Base-by-base conservation (phyloP, 495 filamentous ascomycete species). In the Tuber brumale region DNA sequence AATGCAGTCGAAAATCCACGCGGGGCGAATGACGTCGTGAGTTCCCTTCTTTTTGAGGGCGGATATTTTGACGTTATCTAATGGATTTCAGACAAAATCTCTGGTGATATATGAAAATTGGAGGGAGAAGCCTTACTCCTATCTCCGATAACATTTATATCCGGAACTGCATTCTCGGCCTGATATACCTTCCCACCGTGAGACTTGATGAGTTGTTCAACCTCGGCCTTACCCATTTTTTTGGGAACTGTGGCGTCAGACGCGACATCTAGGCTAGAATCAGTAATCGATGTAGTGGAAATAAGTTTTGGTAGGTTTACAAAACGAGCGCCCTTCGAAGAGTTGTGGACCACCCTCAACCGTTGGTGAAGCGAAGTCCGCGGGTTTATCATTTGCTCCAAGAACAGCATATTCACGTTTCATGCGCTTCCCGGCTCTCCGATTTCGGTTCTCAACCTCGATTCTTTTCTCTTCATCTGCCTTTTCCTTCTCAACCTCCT, bases 131-230 rank as follows among this genome's bases (percentile, higher is more conserved):
- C 44, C 70, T 77, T 83, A 89, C 89, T 92, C 83, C 92, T 90
- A 72, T 98, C 96, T 4, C 91, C 94, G 69, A 99, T 85, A 76
- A 92, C 88, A 45, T 95, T 85, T 45, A 90, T 92, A 61, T 86
- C 84, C 6, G 87, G 83, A 23, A 85, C 87, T 18, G 90, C 88
- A 70, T 84, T 90, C 41, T 92, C 88, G 12, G 89, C 90, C 82
- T 97, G 94, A 69, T 90, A 91, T 69, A 97, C 88, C 51, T 86
- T 89, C n/a, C 94, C 95, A 37, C 95, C 96, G 74, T 98, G 89
- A 35, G 89, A 87, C 83, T 97, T 98, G 80, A 97, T 88, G 1
- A 98, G 85, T 66, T 90, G 87, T 82, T 98, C 94, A n/a, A 98
- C 84, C 71, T 94, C 90, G 0, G 88, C 86, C 82, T 97, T 98